phyloP scores from a whole-genome alignment of 352 stramenopile species.

The Phytophthora cajani region DNA sequence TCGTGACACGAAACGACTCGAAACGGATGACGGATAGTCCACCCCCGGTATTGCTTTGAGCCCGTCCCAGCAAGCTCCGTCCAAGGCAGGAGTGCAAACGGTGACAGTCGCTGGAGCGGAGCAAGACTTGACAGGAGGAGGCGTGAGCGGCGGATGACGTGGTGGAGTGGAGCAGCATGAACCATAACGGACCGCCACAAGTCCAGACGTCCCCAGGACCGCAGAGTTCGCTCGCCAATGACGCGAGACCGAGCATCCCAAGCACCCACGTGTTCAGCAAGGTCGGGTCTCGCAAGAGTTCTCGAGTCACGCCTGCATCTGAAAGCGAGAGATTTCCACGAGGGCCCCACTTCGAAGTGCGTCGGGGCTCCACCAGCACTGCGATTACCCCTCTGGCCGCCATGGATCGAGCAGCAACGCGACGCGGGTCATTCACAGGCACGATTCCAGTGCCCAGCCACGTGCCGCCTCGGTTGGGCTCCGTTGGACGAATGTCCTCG shows the following conservation, averaged over 20 bases:
- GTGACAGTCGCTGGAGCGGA: background rate
- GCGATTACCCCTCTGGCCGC: background rate
- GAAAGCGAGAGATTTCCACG: conserved; percentile 1
- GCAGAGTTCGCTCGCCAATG: conserved; percentile 9
- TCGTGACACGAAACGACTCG: conserved; percentile 13
- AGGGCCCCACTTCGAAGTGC: background rate
- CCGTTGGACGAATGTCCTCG: conserved; percentile 19
- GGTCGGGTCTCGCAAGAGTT: conserved; percentile 11
- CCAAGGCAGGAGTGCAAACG: background rate
- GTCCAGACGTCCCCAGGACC: conserved; percentile 14
- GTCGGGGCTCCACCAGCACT: background rate
- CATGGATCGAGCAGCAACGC: conserved; percentile 2
- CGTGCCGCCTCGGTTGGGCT: conserved; percentile 16
- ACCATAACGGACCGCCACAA: conserved; percentile 15
- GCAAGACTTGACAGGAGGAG: background rate
- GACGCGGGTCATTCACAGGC: conserved; percentile 25
- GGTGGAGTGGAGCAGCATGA: conserved; percentile 17
- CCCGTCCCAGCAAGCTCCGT: background rate
- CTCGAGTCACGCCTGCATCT: conserved; percentile 16
- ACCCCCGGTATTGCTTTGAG: background rate
- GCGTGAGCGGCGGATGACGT: conserved; percentile 6
- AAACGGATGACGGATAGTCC: conserved; percentile 23
- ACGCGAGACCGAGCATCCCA: conserved; percentile 2
- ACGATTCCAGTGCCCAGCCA: conserved; percentile 27
- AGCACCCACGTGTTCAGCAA: conserved; percentile 8